Percentiles rank a stretch among this genome's conserved stretches.
Evolutionary conservation across 331 rosid genomes (phyloP).

Genomic region (Erythrophleum ivorense): DNA sequence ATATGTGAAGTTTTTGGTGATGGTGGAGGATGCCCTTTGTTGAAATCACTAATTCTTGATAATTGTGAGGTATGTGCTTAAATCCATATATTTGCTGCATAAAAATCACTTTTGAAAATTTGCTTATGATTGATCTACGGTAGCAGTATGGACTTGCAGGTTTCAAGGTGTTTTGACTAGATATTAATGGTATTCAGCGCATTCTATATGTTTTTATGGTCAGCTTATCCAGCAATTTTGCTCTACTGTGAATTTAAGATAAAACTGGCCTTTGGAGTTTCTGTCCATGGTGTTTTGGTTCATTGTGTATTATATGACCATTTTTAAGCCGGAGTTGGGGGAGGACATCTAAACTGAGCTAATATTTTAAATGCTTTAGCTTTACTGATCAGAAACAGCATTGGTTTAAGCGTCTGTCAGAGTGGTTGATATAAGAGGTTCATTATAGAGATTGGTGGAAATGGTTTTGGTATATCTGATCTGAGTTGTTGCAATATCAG

Average conservation of each 20-base stretch:
- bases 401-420: neutral
- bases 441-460: neutral
- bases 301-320: neutral
- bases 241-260: neutral
- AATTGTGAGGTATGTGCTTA: conserved; percentile 77
- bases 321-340: neutral
- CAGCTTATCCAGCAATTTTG: neutral
- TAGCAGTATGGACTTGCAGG: neutral
- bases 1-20: conserved; percentile 81
- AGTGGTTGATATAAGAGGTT: neutral
- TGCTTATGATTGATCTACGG: conserved; percentile 28
- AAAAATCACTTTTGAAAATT: conserved; percentile 18
- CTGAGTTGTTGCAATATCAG: neutral
- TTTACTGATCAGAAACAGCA: neutral
- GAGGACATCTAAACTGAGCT: neutral
- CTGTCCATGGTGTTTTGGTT: neutral
- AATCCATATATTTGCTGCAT: conserved; percentile 11
- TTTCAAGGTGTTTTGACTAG: too few species aligned
- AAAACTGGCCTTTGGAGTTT: neutral
- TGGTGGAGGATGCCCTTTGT: conserved; percentile 88
- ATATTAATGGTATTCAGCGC: neutral
- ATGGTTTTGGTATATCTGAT: neutral
- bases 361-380: neutral
- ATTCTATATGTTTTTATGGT: neutral
- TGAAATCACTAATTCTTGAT: conserved; percentile 75